Evolutionary conservation across 768 basidiomycete species (phyloP).

Genomic region (Sarcodon sp.): DNA sequence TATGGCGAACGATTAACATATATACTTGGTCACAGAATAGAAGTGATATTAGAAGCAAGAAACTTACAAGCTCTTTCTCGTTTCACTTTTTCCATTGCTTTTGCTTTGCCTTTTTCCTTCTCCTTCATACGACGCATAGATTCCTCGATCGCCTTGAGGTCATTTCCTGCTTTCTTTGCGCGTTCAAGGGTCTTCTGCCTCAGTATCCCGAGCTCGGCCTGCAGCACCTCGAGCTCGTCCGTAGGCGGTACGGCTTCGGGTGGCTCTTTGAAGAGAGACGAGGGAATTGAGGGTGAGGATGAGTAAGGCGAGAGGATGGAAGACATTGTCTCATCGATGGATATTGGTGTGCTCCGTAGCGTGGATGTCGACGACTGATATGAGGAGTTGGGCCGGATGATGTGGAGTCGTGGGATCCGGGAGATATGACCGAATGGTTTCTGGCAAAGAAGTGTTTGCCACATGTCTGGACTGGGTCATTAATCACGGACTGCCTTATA

Average conservation of each 20-base stretch:
- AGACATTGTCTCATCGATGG: constrained; percentile 33
- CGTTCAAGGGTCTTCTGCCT: constrained; percentile 45
- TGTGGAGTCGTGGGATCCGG: too few relatives aligned
- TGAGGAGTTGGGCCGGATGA: too few relatives aligned
- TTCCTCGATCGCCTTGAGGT: constrained; percentile 63
- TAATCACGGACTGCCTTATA: too few relatives aligned
- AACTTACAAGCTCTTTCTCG: constrained; percentile 67
- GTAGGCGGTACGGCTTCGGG: constrained; percentile 57
- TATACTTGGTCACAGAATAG: constrained; percentile 4
- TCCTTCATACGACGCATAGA: constrained; percentile 69
- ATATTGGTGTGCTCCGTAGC: not conserved
- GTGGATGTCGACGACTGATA: too few relatives aligned
- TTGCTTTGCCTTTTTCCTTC: constrained; percentile 62
- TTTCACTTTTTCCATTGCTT: constrained; percentile 59
- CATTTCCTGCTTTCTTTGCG: constrained; percentile 63
- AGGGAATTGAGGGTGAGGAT: constrained; percentile 35
- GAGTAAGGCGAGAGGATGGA: constrained; percentile 41
- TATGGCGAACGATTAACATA: constrained; percentile 2
- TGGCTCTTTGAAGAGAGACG: constrained; percentile 47
- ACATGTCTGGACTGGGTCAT: too few relatives aligned
- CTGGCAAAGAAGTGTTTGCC: too few relatives aligned
- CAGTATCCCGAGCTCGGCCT: constrained; percentile 44
- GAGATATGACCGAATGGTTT: too few relatives aligned
- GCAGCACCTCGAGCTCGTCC: constrained; percentile 57
- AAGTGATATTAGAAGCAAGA: constrained; percentile 1